A percentile compares a stretch with the other conserved stretches of the same genome.
These are phyloP conservation scores for Lodderomyces beijingensis DNA, from an alignment of 1,139 yeast genomes.

Conservation along the genomic window DNA sequence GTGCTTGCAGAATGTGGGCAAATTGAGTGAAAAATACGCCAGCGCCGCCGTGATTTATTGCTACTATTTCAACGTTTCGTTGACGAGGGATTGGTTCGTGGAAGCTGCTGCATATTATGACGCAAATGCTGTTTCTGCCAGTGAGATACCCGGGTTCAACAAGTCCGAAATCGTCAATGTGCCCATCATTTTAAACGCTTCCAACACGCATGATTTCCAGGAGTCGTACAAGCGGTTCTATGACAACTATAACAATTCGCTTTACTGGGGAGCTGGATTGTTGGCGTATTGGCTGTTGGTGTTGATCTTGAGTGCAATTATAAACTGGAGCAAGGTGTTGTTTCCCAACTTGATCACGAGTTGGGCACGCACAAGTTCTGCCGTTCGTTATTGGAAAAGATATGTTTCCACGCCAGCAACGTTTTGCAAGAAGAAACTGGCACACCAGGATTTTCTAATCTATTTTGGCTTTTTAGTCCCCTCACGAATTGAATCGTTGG, in stretches of 20 bases:
- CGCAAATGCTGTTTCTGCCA: constrained; percentile 9
- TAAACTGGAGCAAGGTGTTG: constrained; percentile 36
- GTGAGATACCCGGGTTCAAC: constrained; percentile 21
- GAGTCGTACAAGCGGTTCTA: constrained; percentile 24
- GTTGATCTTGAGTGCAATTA: constrained; percentile 33
- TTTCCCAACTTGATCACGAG: constrained; percentile 22
- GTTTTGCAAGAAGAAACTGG: constrained; percentile 20
- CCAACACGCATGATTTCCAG: constrained; percentile 13
- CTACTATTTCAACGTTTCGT: constrained; percentile 6
- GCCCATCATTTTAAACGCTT: constrained; percentile 21
- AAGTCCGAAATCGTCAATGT: neutral
- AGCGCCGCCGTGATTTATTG: constrained; percentile 6
- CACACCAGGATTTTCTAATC: constrained; percentile 17
- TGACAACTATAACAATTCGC: constrained; percentile 35
- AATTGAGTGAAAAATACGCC: constrained; percentile 1
- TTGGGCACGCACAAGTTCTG: constrained; percentile 19
- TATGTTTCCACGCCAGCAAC: constrained; percentile 31
- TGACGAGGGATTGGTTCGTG: constrained; percentile 12
- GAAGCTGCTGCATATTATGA: constrained; percentile 3
- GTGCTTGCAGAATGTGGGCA: constrained; percentile 3
- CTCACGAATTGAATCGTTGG: constrained; percentile 22
- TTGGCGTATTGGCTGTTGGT: constrained; percentile 49
- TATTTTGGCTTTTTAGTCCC: constrained; percentile 25
- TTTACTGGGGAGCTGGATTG: constrained; percentile 45
- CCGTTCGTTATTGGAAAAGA: constrained; percentile 23